These are phyloP conservation scores for Populus nigra DNA, from an alignment of 345 rosid species.

Conservation along the genomic window DNA sequence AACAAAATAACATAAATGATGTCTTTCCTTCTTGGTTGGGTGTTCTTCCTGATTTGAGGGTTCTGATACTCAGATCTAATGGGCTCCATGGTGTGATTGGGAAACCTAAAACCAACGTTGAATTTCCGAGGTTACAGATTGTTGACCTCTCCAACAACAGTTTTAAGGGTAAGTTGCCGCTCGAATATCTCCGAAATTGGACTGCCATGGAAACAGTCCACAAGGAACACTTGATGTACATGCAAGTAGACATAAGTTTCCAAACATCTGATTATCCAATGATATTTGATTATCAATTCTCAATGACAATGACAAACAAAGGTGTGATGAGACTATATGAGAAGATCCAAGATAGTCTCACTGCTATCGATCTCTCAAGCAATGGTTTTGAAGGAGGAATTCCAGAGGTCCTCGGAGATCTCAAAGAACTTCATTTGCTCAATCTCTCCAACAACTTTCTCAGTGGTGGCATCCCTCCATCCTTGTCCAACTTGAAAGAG, in stretches of 20 bases:
- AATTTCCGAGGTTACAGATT: too few species aligned
- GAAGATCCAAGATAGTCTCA: background rate
- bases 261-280: background rate
- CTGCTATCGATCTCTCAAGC: conserved; percentile 17
- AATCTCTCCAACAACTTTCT: too few species aligned
- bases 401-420: conserved; percentile 53
- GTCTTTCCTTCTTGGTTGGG: background rate
- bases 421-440: conserved; percentile 41
- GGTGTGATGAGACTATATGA: background rate
- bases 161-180: too few species aligned
- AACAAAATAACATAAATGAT: background rate
- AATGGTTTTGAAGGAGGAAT: conserved; percentile 57
- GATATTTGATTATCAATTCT: background rate
- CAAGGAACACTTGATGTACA: background rate
- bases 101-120: too few species aligned
- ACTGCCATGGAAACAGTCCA: too few species aligned
- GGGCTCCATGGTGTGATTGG: too few species aligned
- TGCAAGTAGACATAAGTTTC: background rate
- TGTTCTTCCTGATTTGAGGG: too few species aligned
- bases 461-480: too few species aligned
- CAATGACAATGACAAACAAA: conserved; percentile 3
- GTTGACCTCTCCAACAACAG: too few species aligned
- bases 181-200: too few species aligned
- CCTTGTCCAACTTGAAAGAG: too few species aligned
- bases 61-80: too few species aligned